Conservation (phyloP, 2,329 filamentous ascomycete species). For the Pestalotiopsis fici region DNA sequence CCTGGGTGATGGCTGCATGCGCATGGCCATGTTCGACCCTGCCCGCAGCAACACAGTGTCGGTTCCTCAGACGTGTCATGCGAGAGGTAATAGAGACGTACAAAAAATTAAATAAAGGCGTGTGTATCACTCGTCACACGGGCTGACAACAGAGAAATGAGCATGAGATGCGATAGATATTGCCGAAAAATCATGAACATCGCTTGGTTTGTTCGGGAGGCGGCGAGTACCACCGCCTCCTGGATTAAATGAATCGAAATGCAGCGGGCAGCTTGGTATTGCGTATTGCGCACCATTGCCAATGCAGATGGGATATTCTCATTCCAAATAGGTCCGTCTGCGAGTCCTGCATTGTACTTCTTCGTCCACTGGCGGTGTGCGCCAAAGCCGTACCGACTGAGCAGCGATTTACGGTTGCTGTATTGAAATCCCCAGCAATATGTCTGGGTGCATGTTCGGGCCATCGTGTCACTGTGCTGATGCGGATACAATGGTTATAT, state of each 20-base stretch:
- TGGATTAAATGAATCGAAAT: not conserved
- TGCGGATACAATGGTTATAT: not conserved
- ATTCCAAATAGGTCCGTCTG: not conserved
- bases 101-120: not conserved
- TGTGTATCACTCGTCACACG: not conserved
- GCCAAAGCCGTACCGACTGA: too few species aligned
- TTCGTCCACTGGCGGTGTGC: not conserved
- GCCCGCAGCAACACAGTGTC: not conserved
- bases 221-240: not conserved
- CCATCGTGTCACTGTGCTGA: not conserved
- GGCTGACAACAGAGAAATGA: not conserved
- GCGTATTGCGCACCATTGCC: not conserved
- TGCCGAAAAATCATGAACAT: not conserved
- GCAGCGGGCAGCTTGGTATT: not conserved
- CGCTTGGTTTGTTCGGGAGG: not conserved
- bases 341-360: not conserved
- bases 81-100: not conserved
- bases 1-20: conserved; percentile 3
- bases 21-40: conserved; percentile 7
- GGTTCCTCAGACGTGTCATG: not conserved
- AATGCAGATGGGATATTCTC: not conserved
- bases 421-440: not conserved
- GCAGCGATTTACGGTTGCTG: not conserved
- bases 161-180: not conserved
- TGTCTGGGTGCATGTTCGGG: too few species aligned